Percentiles rank a stretch among this genome's conserved stretches.
Evolutionary conservation across 495 filamentous ascomycete genomes (phyloP).

Genomic region (Penicillium taxi): DNA sequence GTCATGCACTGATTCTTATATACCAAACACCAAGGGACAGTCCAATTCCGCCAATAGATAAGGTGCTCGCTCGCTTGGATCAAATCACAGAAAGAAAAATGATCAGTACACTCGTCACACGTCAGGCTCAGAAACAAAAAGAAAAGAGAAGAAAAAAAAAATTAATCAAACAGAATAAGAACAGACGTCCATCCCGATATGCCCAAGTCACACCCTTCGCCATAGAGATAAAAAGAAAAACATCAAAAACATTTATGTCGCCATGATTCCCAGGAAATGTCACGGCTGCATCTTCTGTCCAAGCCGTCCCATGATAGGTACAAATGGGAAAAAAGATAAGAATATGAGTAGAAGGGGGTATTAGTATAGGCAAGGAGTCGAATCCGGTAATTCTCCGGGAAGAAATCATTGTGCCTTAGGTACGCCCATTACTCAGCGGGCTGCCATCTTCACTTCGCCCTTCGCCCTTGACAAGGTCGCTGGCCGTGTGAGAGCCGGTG

Average conservation of each 20-base stretch:
- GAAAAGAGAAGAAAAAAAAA: too few species aligned
- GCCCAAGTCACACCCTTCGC: conserved; percentile 15
- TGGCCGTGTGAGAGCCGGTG: conserved; percentile 7
- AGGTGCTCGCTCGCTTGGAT: conserved; percentile 12
- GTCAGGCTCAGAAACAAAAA: conserved; percentile 19
- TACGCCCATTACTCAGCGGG: conserved; percentile 16
- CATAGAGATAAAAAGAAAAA: conserved; percentile 4
- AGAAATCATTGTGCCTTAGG: too few species aligned
- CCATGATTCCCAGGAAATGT: conserved; percentile 12
- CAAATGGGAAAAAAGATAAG: conserved; percentile 3
- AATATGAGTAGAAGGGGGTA: neutral
- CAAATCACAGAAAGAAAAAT: conserved; percentile 17
- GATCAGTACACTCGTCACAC: conserved; percentile 26
- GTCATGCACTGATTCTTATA: conserved; percentile 17
- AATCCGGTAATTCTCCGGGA: too few species aligned
- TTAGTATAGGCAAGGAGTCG: neutral
- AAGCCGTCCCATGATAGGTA: conserved; percentile 12
- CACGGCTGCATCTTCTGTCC: too few species aligned
- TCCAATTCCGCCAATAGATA: conserved; percentile 13
- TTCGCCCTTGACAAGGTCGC: conserved; percentile 14
- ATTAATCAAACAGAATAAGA: conserved; percentile 17
- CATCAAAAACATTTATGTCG: conserved; percentile 1
- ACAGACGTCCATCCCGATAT: conserved; percentile 14
- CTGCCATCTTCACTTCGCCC: conserved; percentile 21
- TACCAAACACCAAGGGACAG: conserved; percentile 14